Evolutionary conservation across 495 filamentous ascomycete genomes (phyloP), one percentile per base, ranked within the genome.

Genomic region (Lichina pygmaea): DNA sequence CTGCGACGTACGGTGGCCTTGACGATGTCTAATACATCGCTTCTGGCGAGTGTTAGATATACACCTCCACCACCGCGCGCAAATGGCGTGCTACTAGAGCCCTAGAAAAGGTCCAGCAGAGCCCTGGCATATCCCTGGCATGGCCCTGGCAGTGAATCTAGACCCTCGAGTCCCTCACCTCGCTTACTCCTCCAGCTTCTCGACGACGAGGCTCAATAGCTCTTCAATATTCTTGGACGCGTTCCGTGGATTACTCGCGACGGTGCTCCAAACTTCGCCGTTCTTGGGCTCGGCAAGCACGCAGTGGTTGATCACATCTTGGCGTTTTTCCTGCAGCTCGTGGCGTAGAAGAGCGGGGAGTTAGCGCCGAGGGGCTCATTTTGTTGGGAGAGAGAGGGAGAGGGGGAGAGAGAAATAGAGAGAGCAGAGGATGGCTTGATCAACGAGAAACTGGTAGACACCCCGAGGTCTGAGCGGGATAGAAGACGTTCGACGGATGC

Each of bases 231-330:
- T 62, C 62, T 71, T 77, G 44, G 65, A 62, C 31, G 75, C 79
- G 57, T 84, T 86, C 57, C 64, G 71, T 8, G 89, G 91, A 54
- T 85, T 72, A 63, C 95, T 95, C 12, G 75, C 71, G 17, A 93
- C 67, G 16, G 58, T 62, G 65, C 86, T 79, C 89, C 89, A 97
- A 16, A 82, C 62, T 67, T 97, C 89, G 8, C 89, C 89, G 61
- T 94, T 84, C 52, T 74, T 76, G 9, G 89, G 89, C 57, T 93
- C 86, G 12, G 70, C 78, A 33, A 73, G 51, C 24, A 77, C 60
- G 54, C 78, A 82, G 61, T 86, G 86, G 36, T 62, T 64, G 9
- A 91, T 53, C 42, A 91, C 74, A 51, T 92, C 85, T 15, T 62
- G 65, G 53, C 78, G 62, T 76, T 93, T 93, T 60, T 95, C 89